Evolutionary conservation across 179 eudicot species (phyloP).

Genomic region (Beta macrorhiza): DNA sequence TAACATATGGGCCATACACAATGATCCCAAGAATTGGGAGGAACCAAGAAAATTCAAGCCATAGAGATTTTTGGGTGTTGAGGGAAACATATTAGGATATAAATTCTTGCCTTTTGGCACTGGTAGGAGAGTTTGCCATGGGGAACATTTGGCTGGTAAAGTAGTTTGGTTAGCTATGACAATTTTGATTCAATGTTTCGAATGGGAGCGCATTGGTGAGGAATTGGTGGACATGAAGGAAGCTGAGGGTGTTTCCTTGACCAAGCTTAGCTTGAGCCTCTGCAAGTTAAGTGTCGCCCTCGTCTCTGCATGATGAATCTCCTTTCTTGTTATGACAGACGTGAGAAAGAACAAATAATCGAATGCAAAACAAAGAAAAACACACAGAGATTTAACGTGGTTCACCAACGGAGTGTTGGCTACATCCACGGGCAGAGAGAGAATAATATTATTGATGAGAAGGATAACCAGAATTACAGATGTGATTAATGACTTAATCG

Average conservation of each 20-base stretch:
- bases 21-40: conserved; percentile 26
- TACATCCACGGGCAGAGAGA: too few species aligned
- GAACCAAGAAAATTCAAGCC: conserved; percentile 27
- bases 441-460: too few species aligned
- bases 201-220: conserved; percentile 20
- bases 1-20: conserved; percentile 33
- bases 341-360: too few species aligned
- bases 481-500: too few species aligned
- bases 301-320: conserved; percentile 25
- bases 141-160: conserved; percentile 26
- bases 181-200: conserved; percentile 21
- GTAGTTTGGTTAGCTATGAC: conserved; percentile 28
- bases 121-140: conserved; percentile 25
- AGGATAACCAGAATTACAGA: too few species aligned
- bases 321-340: not conserved
- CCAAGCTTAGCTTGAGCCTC: conserved; percentile 22
- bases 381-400: too few species aligned
- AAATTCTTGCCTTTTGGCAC: conserved; percentile 24
- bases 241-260: conserved; percentile 17
- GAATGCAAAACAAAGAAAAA: too few species aligned
- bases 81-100: not conserved
- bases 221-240: conserved; percentile 25
- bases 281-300: conserved; percentile 24
- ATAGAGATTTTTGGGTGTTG: conserved; percentile 20
- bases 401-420: too few species aligned